Evolutionary conservation across 2,329 filamentous ascomycete genomes (phyloP), one percentile per base, ranked within the genome.

Genomic region (Metarhizium robertsii): DNA sequence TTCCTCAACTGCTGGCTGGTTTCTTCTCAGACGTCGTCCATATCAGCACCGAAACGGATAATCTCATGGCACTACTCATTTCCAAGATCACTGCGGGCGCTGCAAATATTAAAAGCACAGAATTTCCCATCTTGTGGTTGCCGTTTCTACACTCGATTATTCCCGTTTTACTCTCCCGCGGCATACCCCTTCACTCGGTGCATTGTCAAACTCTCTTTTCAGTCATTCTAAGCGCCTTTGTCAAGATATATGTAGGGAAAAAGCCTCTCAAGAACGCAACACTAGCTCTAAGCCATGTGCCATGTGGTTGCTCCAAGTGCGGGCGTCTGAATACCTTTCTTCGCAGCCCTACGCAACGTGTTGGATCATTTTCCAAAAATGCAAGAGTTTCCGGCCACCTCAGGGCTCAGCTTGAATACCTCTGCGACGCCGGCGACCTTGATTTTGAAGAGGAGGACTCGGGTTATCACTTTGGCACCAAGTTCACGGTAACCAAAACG

Each of bases 91-190:
- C n/a, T 1, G 18, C 14, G 1, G 55, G 62, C n/a, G 61, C 58
- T 16, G 30, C 30, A 3, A 45, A 16, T 6, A 30, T 71, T 30
- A 36, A 46, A 13, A 25, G 25, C 2, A 2, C 34, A 3, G 63
- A 63, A 11, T 62, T 68, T 14, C 42, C 59, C 2, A 11, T 3
- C 2, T 42, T 69, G 1, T 72, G 69, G 69, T 47, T 71, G 2
- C 67, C 66, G 1, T 61, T 70, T 10, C 55, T 71, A 2, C 61
- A 50, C 16, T 48, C 51, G 4, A 55, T 70, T 4, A 25, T 64
- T 0, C 4, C 20, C 6, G 5, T 57, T 4, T 55, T 67, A 30
- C 51, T 55, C 6, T 47, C 53, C 14, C 45, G 54, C 4, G 20
- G 53, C 1, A 52, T 60, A 2, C 38, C 59, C 0, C 53, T 66